Evolutionary conservation across 169 alveolate species (phyloP).

Genomic region (Cryptosporidium viatorum): DNA sequence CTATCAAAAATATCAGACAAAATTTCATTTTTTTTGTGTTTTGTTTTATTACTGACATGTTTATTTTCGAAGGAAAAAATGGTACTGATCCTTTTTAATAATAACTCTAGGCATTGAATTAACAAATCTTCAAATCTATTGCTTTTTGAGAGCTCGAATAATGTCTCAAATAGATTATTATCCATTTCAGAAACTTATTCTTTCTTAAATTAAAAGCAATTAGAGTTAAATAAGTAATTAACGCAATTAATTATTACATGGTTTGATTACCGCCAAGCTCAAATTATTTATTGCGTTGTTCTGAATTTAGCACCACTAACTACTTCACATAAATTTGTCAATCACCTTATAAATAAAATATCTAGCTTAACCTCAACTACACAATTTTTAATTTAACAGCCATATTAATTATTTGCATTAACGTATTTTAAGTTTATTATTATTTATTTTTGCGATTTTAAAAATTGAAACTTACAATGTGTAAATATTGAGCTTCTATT

Average conservation of each 20-base stretch:
- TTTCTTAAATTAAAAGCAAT: background rate
- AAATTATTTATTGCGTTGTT: background rate
- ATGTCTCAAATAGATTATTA: background rate
- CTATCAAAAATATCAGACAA: background rate
- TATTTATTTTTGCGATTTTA: too few species aligned
- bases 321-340: background rate
- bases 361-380: too few species aligned
- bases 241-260: background rate
- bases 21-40: background rate
- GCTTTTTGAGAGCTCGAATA: background rate
- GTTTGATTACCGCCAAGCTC: background rate
- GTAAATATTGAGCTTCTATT: too few species aligned
- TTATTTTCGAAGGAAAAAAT: background rate
- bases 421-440: too few species aligned
- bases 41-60: background rate
- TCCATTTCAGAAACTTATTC: background rate
- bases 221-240: background rate
- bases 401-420: too few species aligned
- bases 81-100: background rate
- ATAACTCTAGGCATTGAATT: background rate
- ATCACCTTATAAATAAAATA: background rate
- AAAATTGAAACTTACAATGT: too few species aligned
- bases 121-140: constrained; percentile 2
- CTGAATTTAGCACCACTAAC: background rate
- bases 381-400: background rate